Percentiles rank a stretch among this genome's conserved stretches.
Evolutionary conservation across 306 rosid genomes (phyloP).

Genomic region (Citrullus mucosospermus): DNA sequence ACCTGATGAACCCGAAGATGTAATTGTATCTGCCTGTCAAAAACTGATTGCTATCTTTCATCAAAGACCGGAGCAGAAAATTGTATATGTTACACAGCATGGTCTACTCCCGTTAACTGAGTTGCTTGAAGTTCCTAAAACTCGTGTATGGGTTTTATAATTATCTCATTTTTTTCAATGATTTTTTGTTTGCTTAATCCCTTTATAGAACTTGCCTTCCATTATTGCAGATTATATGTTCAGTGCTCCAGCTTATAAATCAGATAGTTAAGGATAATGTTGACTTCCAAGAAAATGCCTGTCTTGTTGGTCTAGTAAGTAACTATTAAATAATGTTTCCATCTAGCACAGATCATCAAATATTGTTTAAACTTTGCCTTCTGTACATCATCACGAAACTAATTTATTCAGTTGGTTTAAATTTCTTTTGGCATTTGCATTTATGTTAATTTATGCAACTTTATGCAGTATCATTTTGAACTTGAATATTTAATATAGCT

Average conservation of each 20-base stretch:
- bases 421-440: neutral
- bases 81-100: conserved; percentile 83
- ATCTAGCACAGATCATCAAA: neutral
- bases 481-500: neutral
- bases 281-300: conserved; percentile 92
- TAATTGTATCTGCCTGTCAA: conserved; percentile 77
- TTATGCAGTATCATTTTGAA: neutral
- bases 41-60: conserved; percentile 67
- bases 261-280: conserved; percentile 77
- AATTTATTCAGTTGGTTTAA: neutral
- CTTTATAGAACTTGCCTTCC: neutral
- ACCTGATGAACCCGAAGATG: conserved; percentile 84
- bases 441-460: neutral
- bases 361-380: neutral
- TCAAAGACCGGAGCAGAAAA: conserved; percentile 90
- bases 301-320: conserved; percentile 97
- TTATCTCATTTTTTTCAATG: neutral
- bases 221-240: conserved; percentile 66
- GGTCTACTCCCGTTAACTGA: conserved; percentile 88
- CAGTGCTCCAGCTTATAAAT: conserved; percentile 93
- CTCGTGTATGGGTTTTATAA: conserved; percentile 53
- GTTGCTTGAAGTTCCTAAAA: conserved; percentile 75
- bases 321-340: neutral
- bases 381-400: neutral
- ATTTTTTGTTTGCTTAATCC: neutral